Conservation (phyloP, 257 asterid genomes). For the Solanum clarkiae region DNA sequence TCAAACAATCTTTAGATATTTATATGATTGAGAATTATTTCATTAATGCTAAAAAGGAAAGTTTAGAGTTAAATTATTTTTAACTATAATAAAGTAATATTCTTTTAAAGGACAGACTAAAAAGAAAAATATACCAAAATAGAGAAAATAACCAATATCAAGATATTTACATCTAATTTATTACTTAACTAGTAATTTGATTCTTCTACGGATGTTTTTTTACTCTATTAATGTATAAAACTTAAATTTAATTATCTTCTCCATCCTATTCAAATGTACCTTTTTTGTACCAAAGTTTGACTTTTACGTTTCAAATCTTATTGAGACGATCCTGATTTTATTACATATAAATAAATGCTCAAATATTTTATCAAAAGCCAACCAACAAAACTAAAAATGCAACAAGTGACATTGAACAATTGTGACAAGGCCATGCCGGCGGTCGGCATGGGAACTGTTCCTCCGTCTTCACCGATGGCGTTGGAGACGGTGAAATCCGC, state of each 20-base stretch:
- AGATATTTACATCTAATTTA: not conserved
- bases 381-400: not conserved
- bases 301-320: not conserved
- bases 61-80: no score
- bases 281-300: rapidly evolving
- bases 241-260: not conserved
- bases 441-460: conserved; percentile 37
- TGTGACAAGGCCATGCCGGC: conserved; percentile 26
- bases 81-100: no score
- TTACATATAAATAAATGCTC: not conserved
- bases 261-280: not conserved
- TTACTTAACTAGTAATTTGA: not conserved
- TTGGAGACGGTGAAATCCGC: conserved; percentile 19
- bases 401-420: not conserved
- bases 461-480: conserved; percentile 14
- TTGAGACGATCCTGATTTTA: not conserved
- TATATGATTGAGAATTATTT: no score
- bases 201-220: not conserved
- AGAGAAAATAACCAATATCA: not conserved
- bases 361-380: not conserved
- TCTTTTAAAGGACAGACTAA: no score
- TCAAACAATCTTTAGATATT: no score
- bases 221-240: not conserved
- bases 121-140: no score
- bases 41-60: no score